Conservation (phyloP, 2,329 filamentous ascomycete species). For the Hypoxylon sp. region DNA sequence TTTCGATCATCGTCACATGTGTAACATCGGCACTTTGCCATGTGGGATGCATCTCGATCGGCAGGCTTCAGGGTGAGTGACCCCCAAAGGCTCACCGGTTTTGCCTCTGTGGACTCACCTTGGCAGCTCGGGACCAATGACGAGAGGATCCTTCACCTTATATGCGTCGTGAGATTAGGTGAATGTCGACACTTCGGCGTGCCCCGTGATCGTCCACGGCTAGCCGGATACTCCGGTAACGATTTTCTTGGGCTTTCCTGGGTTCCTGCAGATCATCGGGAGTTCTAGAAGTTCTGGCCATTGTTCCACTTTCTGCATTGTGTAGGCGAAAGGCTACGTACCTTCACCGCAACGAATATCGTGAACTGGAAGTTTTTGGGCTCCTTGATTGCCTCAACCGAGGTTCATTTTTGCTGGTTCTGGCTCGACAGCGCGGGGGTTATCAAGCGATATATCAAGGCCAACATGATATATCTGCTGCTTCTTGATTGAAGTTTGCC, state of each 20-base stretch:
- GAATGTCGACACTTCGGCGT: neutral
- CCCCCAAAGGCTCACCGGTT: neutral
- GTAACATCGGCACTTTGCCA: neutral
- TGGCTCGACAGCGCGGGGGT: neutral
- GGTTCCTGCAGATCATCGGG: neutral
- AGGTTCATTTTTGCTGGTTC: neutral
- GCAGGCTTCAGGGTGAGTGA: neutral
- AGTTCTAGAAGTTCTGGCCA: neutral
- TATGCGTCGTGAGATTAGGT: neutral
- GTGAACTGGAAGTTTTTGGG: neutral
- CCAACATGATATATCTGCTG: slow-evolving; percentile 1
- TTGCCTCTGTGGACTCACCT: neutral
- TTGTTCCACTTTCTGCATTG: neutral
- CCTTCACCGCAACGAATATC: neutral
- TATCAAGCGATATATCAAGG: neutral
- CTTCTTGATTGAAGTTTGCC: neutral
- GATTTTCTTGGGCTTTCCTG: too few species aligned
- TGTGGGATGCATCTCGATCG: neutral
- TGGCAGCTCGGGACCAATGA: neutral
- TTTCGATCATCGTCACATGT: slow-evolving; percentile 1
- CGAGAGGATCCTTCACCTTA: neutral
- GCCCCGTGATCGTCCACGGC: neutral
- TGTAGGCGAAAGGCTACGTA: neutral
- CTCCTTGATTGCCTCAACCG: neutral
- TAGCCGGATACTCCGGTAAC: neutral